Evolutionary conservation across 2,329 filamentous ascomycete genomes (phyloP).

Genomic region (Trichoderma lentiforme): DNA sequence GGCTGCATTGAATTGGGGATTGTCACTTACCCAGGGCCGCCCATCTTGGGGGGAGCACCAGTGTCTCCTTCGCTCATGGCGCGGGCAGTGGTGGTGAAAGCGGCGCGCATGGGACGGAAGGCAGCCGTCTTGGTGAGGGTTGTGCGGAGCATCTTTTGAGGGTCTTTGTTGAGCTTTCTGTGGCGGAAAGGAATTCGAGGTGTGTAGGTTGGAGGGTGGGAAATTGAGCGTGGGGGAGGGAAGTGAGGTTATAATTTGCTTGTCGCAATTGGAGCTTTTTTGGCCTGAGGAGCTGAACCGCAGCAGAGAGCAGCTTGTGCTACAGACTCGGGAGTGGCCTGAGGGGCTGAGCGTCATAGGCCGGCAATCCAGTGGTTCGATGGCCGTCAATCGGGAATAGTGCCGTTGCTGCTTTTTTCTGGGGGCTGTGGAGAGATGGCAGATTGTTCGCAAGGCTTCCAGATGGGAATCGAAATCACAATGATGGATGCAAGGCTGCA

Average conservation of each 20-base stretch:
- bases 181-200: constrained; percentile 14
- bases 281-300: constrained; percentile 3
- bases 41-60: constrained; percentile 55
- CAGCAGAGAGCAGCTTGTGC: not conserved
- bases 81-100: constrained; percentile 62
- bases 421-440: not conserved
- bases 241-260: constrained; percentile 1
- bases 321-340: not conserved
- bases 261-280: constrained; percentile 5
- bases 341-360: not conserved
- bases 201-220: constrained; percentile 11
- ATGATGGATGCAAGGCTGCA: not conserved
- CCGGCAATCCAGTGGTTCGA: constrained; percentile 6
- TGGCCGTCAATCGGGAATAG: not conserved
- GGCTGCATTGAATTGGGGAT: not conserved
- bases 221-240: constrained; percentile 16
- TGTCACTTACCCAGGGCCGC: constrained; percentile 50
- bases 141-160: constrained; percentile 62
- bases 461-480: not conserved
- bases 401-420: not conserved
- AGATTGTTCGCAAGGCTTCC: not conserved
- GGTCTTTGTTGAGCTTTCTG: not conserved
- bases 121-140: constrained; percentile 54
- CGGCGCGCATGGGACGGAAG: constrained; percentile 51
- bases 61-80: constrained; percentile 69